phyloP scores from a whole-genome alignment of 768 basidiomycete species.

The Brasilioporus rufonigricans region DNA sequence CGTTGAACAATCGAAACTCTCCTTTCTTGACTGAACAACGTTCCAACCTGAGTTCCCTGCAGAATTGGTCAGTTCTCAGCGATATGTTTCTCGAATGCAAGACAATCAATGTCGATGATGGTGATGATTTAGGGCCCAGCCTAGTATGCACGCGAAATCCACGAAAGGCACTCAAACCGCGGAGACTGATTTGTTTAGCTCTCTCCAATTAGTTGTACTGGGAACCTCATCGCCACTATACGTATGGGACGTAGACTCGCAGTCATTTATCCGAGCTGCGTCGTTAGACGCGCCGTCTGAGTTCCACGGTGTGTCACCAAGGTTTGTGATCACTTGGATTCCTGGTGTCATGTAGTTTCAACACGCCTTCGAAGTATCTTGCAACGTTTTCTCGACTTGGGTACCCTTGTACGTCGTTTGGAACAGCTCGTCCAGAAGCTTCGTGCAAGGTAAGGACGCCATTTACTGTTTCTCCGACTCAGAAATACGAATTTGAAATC shows the following conservation, averaged over 20 bases:
- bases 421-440: conserved; percentile 50
- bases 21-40: conserved; percentile 73
- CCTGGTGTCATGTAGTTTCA: background rate
- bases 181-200: conserved; percentile 47
- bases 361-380: conserved; percentile 43
- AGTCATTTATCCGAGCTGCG: conserved; percentile 54
- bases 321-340: conserved; percentile 38
- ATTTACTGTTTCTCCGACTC: background rate
- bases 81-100: background rate
- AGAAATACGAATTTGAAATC: conserved; percentile 5
- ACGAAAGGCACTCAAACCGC: conserved; percentile 43
- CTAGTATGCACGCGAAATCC: conserved; percentile 39
- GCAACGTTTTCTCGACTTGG: conserved; percentile 64
- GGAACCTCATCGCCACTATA: conserved; percentile 69
- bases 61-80: conserved; percentile 49
- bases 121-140: conserved; percentile 46
- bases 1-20: conserved; percentile 35
- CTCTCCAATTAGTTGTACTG: conserved; percentile 54
- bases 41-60: conserved; percentile 47
- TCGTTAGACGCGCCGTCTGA: conserved; percentile 32
- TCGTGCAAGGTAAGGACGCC: conserved; percentile 44
- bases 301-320: conserved; percentile 51
- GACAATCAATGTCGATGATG: background rate
- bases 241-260: conserved; percentile 54
- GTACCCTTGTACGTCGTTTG: conserved; percentile 63